Conservation (phyloP, 2,329 filamentous ascomycete genomes). For the Aspergillus brasiliensis region DNA sequence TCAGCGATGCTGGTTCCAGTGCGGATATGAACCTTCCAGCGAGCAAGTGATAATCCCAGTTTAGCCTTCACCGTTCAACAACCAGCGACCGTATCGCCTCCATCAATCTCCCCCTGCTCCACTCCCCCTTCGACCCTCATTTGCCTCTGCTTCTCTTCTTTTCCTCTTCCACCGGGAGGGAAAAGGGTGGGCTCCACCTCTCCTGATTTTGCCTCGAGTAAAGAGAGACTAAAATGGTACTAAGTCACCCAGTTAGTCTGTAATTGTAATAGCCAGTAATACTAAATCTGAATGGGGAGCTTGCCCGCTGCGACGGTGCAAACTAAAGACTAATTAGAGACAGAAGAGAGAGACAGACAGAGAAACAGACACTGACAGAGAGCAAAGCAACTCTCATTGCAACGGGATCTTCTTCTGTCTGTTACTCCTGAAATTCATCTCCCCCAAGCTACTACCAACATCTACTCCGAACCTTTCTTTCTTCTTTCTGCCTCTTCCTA, state of each 20-base stretch:
- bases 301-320: no score
- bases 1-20: neutral
- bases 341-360: no score
- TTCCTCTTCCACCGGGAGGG: neutral
- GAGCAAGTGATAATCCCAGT: neutral
- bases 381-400: neutral
- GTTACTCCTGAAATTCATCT: constrained; percentile 6
- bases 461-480: constrained; percentile 1
- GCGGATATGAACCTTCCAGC: neutral
- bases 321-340: no score
- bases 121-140: neutral
- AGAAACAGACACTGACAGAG: no score
- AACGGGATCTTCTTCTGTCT: neutral
- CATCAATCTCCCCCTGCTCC: neutral
- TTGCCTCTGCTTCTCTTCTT: constrained; percentile 3
- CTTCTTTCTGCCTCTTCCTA: neutral
- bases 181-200: constrained; percentile 5
- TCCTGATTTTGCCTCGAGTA: constrained; percentile 6
- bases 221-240: no score
- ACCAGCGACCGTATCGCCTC: neutral
- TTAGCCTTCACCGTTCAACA: neutral
- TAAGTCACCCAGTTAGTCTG: neutral
- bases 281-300: neutral
- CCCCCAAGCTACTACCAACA: neutral
- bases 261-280: constrained; percentile 1